Percentiles rank a stretch among this genome's conserved stretches.
Conservation (phyloP, 805 yeast species). For the Starmerella etchellsii region DNA sequence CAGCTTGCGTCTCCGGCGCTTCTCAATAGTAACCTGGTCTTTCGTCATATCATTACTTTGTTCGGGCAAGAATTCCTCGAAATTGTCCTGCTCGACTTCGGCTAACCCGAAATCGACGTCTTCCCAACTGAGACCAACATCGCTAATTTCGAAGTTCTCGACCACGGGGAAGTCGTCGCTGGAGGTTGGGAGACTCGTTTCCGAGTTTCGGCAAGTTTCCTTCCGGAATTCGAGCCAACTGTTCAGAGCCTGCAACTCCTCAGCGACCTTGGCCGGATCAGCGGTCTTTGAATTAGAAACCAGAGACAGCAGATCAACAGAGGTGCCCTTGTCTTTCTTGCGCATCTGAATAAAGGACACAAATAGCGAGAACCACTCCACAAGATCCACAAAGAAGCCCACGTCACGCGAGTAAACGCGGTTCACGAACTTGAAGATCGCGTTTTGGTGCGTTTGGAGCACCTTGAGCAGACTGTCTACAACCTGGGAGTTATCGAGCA, state of each 20-base stretch:
- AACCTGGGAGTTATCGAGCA: conserved; percentile 44
- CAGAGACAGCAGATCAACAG: conserved; percentile 34
- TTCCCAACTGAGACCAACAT: conserved; percentile 30
- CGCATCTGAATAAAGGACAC: conserved; percentile 53
- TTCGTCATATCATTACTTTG: conserved; percentile 23
- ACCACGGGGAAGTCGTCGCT: conserved; percentile 26
- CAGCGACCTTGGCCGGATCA: conserved; percentile 27
- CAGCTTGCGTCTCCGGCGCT: conserved; percentile 21
- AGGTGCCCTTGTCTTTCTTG: conserved; percentile 29
- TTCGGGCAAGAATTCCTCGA: conserved; percentile 28
- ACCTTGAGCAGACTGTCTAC: conserved; percentile 54
- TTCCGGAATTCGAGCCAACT: conserved; percentile 21
- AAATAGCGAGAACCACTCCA: conserved; percentile 61
- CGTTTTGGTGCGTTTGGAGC: conserved; percentile 57
- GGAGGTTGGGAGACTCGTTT: conserved; percentile 26
- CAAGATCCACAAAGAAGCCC: conserved; percentile 56
- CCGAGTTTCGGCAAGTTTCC: conserved; percentile 16
- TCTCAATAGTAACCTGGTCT: conserved; percentile 24
- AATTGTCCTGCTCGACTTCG: conserved; percentile 37
- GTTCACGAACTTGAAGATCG: conserved; percentile 64
- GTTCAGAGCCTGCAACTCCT: conserved; percentile 34
- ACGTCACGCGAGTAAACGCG: conserved; percentile 71
- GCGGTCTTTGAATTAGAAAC: conserved; percentile 22
- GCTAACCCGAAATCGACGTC: conserved; percentile 38
- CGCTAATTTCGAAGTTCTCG: conserved; percentile 35